Evolutionary conservation across 2,329 filamentous ascomycete species (phyloP), one percentile per base, ranked within the genome.

Genomic region (Fusarium algeriense): DNA sequence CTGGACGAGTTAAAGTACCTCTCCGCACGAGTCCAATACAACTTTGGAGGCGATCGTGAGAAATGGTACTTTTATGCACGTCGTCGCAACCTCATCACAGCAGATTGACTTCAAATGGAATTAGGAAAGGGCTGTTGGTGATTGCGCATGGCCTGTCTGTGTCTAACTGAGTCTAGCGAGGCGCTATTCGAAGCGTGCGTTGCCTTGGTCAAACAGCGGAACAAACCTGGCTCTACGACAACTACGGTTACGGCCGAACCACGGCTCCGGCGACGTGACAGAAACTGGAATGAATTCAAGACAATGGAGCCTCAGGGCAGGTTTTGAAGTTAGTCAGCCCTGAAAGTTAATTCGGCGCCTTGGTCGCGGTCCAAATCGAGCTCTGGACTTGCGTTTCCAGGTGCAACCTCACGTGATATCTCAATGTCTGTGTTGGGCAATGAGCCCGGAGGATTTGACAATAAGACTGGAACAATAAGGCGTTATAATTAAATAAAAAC

Each of bases 51-150:
- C 15, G 35, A 28, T 26, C 20, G 32, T 26, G 30, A 34, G 26
- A 52, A 52, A 50, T 17, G 34, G 59, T 69, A 69, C 66, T 44
- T 68, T 30, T 28, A 69, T 67, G 64, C 64, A 67, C 38, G 30
- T 32, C 19, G 60, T 49, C 41, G 49, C 49, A 55, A 63, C 49
- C 49, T 37, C 45, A 67, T 61, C 63, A 67, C 55, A 61, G 17
- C 40, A 52, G 48, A 52, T 13, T 32, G 34, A 40, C 20, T 52
- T 52, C 32, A 19, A 52, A 15, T 17, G 48, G 48, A 5, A 52
- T 15, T 52, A 15, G 35, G 34, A 41, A 53, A 46, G 40, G 23
- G 15, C 20, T 49, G 60, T 63, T 63, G 55, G 60, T 63, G 60
- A 60, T 60, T 23, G 19, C 43, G 28, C 30, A 26, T 30, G 35